A percentile compares a stretch with the other conserved stretches of the same genome.
Evolutionary conservation across 441 rosid genomes (phyloP).

Genomic region (Gossypium lobatum): DNA sequence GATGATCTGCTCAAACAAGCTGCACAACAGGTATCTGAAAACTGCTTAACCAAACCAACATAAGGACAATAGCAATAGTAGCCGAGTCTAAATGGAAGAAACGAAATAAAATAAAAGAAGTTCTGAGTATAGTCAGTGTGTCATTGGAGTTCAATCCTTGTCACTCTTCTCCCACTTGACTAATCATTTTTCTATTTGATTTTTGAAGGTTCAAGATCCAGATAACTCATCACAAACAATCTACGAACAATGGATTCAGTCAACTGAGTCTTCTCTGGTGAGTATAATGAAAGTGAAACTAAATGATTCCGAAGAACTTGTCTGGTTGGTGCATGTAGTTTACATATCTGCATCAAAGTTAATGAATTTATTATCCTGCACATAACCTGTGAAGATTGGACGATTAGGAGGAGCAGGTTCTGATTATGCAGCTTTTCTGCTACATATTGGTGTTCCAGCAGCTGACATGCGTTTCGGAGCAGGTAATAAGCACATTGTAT

Average conservation of each 20-base stretch:
- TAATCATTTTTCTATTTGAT: background rate
- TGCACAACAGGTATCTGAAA: conserved; percentile 50
- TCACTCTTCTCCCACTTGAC: conserved; percentile 7
- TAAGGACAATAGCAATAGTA: background rate
- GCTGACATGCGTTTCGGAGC: conserved; percentile 46
- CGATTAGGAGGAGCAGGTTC: conserved; percentile 72
- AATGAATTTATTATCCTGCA: conserved; percentile 6
- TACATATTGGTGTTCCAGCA: conserved; percentile 73
- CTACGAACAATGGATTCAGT: conserved; percentile 56
- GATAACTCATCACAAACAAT: conserved; percentile 65
- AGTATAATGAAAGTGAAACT: conserved; percentile 19
- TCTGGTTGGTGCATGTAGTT: background rate
- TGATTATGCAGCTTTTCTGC: conserved; percentile 81
- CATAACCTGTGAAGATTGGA: conserved; percentile 38
- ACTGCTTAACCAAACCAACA: background rate
- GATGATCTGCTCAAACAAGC: conserved; percentile 63
- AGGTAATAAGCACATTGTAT: conserved; percentile 36
- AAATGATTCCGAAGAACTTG: background rate
- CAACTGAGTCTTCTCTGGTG: conserved; percentile 42
- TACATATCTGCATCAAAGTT: background rate
- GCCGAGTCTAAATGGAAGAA: background rate
- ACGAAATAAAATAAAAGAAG: too few species aligned
- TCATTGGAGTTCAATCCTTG: conserved; percentile 5
- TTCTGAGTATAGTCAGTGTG: background rate
- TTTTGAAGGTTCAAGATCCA: conserved; percentile 69